A percentile compares a stretch with the other conserved stretches of the same genome.
Conservation (phyloP, 495 filamentous ascomycete species). For the Daldinia caldariorum region DNA sequence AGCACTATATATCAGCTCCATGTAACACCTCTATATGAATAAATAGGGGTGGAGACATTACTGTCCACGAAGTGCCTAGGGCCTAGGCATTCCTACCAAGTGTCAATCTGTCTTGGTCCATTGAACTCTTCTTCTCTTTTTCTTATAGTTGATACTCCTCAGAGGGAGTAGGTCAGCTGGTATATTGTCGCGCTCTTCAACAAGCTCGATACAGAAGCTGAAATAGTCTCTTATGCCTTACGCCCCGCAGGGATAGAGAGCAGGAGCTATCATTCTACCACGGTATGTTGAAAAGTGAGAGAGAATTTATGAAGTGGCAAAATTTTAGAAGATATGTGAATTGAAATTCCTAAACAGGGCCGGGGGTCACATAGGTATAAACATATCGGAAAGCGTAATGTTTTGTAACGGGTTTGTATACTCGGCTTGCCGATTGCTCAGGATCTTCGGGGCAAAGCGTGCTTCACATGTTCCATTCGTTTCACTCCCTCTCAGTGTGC, state of each 20-base stretch:
- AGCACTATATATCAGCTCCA: neutral
- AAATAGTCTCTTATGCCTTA: neutral
- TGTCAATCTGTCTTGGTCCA: neutral
- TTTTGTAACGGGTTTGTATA: neutral
- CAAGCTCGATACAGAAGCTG: neutral
- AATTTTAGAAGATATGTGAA: neutral
- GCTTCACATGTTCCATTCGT: slow-evolving; percentile 13
- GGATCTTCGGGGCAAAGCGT: slow-evolving; percentile 11
- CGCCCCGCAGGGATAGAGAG: neutral
- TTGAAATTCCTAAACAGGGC: neutral
- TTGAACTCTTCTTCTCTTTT: neutral
- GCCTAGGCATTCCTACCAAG: neutral
- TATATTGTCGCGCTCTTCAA: neutral
- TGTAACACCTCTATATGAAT: neutral
- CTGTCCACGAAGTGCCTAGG: neutral
- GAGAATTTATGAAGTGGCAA: neutral
- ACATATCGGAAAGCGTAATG: neutral
- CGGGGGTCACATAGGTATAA: neutral
- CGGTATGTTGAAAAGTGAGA: neutral
- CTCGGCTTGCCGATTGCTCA: slow-evolving; percentile 31
- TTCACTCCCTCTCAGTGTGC: slow-evolving; percentile 7
- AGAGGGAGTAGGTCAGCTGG: neutral
- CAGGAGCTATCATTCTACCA: neutral
- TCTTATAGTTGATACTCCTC: neutral
- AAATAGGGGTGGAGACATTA: neutral